Base-by-base conservation (phyloP, 2,329 filamentous ascomycete species). In the Zasmidium cellare region DNA sequence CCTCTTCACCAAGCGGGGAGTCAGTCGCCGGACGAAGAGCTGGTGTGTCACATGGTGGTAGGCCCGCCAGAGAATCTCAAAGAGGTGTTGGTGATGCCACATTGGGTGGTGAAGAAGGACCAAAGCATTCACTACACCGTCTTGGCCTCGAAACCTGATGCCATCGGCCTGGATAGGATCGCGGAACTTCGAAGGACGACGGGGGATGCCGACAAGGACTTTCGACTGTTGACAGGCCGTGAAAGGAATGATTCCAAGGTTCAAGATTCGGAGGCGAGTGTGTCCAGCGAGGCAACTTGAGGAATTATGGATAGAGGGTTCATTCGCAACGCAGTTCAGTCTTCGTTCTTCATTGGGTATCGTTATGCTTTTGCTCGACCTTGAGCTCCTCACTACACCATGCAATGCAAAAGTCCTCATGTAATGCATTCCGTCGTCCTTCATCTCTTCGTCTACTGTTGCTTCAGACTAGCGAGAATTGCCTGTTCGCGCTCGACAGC, bases 401-500 rank as follows among this genome's bases (percentile, higher is more conserved):
- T 51, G 49, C 49, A 20, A 22, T 51, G 25, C 49, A n/a, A 19
- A 2, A 18, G 16, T 19, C 46, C 16, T 20, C 7, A 20, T 20
- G 46, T 47, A 14, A 11, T 47, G 19, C 19, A 3, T 6, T 28
- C 22, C 5, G 7, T 41, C 11, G 23, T 49, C 20, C 46, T 22
- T 49, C 22, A 12, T 24, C 25, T 25, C 6, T 14, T 3, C 2
- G 18, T 23, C 28, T 28, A 49, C 25, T 41, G 56, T 54, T 61
- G 46, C 58, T 59, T 52, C 55, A 61, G 35, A 48, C 63, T 63
- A 7, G 60, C 63, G 22, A 56, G n/a, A 12, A 61, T 48, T n/a
- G 68, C 68, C 53, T 64, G 53, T 59, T 74, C 72, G 38, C 66
- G 67, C 49, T 71, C 71, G 6, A 66, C 71, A 46, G 69, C 56